Conservation (phyloP, 805 yeast genomes). For the Clavispora vitiphila region DNA sequence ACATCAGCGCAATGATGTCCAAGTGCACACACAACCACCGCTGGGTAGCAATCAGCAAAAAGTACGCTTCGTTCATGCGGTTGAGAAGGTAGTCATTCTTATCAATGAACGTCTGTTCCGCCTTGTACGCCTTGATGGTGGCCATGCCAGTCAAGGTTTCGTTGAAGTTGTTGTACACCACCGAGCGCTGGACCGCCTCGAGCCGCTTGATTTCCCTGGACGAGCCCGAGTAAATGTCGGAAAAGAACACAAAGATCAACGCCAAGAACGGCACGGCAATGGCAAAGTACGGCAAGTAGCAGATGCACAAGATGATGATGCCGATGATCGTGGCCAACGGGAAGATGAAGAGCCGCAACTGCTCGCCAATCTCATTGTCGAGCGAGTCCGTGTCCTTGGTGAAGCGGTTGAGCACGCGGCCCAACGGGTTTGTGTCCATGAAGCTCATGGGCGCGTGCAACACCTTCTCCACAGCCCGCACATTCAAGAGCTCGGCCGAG, state of each 20-base stretch:
- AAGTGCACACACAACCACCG: conserved; percentile 59
- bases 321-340: conserved; percentile 33
- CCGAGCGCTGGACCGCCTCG: conserved; percentile 44
- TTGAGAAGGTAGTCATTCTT: conserved; percentile 42
- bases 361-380: conserved; percentile 42
- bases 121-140: conserved; percentile 42
- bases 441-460: conserved; percentile 41
- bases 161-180: conserved; percentile 45
- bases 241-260: conserved; percentile 30
- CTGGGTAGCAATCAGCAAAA: conserved; percentile 47
- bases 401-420: conserved; percentile 40
- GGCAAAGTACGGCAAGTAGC: conserved; percentile 52
- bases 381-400: conserved; percentile 44
- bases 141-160: conserved; percentile 45
- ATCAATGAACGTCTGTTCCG: conserved; percentile 26
- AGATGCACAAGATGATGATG: conserved; percentile 40
- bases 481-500: conserved; percentile 32
- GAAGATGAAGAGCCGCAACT: conserved; percentile 35
- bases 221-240: conserved; percentile 45
- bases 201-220: conserved; percentile 45
- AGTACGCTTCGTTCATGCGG: conserved; percentile 50
- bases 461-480: conserved; percentile 32
- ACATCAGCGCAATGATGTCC: conserved; percentile 43
- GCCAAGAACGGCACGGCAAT: conserved; percentile 50
- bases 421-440: conserved; percentile 41